phyloP scores from a whole-genome alignment of 345 rosid genomes.

The Arabidopsis thaliana region DNA sequence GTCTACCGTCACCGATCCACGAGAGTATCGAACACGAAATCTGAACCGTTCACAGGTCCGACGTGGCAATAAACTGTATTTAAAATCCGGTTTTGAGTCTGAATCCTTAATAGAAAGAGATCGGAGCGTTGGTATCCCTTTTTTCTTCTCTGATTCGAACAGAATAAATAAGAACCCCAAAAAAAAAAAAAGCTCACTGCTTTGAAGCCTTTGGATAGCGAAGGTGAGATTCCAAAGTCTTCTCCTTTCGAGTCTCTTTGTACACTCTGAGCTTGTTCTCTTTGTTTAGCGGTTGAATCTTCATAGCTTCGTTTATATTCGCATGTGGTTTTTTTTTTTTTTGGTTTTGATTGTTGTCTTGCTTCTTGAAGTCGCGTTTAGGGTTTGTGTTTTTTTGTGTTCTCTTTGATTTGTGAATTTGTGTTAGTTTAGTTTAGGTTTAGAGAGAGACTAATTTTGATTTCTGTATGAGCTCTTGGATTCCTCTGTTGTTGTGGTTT shows the following conservation, averaged over 20 bases:
- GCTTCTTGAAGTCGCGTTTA: slow-evolving; percentile 31
- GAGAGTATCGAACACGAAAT: slow-evolving; percentile 38
- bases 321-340: slow-evolving; percentile 2
- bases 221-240: slow-evolving; percentile 45
- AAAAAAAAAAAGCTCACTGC: slow-evolving; percentile 15
- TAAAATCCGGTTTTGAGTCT: slow-evolving; percentile 82
- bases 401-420: slow-evolving; percentile 23
- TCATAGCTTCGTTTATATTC: slow-evolving; percentile 18
- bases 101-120: slow-evolving; percentile 27
- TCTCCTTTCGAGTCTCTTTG: slow-evolving; percentile 31
- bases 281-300: slow-evolving; percentile 2
- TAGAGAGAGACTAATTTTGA: neutral
- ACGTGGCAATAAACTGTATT: slow-evolving; percentile 69
- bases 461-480: neutral
- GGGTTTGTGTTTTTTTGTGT: slow-evolving; percentile 23
- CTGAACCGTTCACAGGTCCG: slow-evolving; percentile 52
- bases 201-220: slow-evolving; percentile 29
- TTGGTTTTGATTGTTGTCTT: slow-evolving; percentile 20
- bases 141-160: slow-evolving; percentile 27
- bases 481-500: slow-evolving; percentile 23
- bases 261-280: slow-evolving; percentile 27
- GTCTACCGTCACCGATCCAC: slow-evolving; percentile 28
- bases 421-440: slow-evolving; percentile 13
- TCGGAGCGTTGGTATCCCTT: slow-evolving; percentile 23
- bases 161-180: neutral